Percentiles rank a stretch among this genome's conserved stretches.
Conservation (phyloP, 805 yeast species). For the Candida michaelii region DNA sequence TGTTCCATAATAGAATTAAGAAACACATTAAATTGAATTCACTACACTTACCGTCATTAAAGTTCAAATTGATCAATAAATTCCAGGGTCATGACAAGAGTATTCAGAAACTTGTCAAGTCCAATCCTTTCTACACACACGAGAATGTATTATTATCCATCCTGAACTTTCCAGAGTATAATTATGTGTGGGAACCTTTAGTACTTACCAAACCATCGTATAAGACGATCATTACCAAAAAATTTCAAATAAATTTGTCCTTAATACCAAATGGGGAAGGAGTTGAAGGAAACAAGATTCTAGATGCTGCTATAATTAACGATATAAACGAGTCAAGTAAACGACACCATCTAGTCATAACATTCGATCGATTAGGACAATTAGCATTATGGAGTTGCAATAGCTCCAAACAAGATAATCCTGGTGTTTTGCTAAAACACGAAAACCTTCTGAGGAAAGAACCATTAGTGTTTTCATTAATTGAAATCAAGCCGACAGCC, state of each 20-base stretch:
- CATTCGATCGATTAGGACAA: constrained; percentile 30
- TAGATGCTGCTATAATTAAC: constrained; percentile 33
- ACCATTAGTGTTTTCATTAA: constrained; percentile 12
- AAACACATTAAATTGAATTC: constrained; percentile 30
- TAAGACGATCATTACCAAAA: constrained; percentile 31
- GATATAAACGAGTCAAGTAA: constrained; percentile 23
- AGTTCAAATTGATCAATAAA: constrained; percentile 36
- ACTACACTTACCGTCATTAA: constrained; percentile 16
- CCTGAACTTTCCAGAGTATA: constrained; percentile 37
- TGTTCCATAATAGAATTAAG: constrained; percentile 39
- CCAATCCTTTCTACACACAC: constrained; percentile 37
- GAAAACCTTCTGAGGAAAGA: not conserved
- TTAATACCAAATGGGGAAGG: not conserved
- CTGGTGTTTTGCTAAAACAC: constrained; percentile 23
- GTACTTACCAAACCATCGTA: constrained; percentile 17
- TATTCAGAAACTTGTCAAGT: constrained; percentile 62
- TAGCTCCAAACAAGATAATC: constrained; percentile 29
- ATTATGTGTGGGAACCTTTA: constrained; percentile 45
- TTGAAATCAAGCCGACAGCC: constrained; percentile 8
- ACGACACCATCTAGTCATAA: constrained; percentile 32
- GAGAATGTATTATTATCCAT: constrained; percentile 34
- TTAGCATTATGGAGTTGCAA: constrained; percentile 66
- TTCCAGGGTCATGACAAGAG: constrained; percentile 88
- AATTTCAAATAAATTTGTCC: constrained; percentile 27
- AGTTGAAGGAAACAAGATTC: constrained; percentile 17